phyloP scores from a whole-genome alignment of 495 filamentous ascomycete genomes.

The Annulohypoxylon moriforme region DNA sequence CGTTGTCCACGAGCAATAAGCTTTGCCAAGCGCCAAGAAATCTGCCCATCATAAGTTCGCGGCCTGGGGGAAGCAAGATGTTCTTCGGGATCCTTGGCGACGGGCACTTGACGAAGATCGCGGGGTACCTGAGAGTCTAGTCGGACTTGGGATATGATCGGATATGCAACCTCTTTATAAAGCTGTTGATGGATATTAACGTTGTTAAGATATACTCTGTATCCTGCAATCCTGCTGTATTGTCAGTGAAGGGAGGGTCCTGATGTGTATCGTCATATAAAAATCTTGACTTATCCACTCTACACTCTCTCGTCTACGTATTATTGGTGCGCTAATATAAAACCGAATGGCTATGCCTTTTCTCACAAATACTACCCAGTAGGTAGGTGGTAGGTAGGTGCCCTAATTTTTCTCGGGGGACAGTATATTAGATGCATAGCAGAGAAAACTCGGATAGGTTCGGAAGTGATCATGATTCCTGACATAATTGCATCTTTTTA shows the following conservation, averaged over 20 bases:
- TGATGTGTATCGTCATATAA: not conserved
- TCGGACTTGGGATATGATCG: constrained; percentile 25
- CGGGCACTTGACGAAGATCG: constrained; percentile 30
- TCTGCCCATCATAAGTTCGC: constrained; percentile 23
- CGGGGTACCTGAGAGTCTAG: constrained; percentile 30
- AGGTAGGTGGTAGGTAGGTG: not conserved
- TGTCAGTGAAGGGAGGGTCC: constrained; percentile 3
- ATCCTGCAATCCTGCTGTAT: not conserved
- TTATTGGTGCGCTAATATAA: not conserved
- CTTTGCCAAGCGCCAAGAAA: constrained; percentile 49
- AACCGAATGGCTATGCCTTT: not conserved
- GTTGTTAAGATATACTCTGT: not conserved
- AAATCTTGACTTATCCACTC: not conserved
- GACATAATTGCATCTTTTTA: not conserved
- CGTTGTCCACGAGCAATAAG: constrained; percentile 48
- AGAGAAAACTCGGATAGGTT: constrained; percentile 9
- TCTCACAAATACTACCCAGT: not conserved
- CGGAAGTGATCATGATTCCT: not conserved
- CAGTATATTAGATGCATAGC: not conserved
- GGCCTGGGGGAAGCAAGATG: constrained; percentile 34
- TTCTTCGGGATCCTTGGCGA: constrained; percentile 39
- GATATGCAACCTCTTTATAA: constrained; percentile 1
- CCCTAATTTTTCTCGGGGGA: not conserved
- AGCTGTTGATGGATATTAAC: not conserved
- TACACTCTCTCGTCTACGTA: not conserved